These are phyloP conservation scores for Eustoma russellianum DNA, from an alignment of 257 asterid genomes.

Conservation along the genomic window DNA sequence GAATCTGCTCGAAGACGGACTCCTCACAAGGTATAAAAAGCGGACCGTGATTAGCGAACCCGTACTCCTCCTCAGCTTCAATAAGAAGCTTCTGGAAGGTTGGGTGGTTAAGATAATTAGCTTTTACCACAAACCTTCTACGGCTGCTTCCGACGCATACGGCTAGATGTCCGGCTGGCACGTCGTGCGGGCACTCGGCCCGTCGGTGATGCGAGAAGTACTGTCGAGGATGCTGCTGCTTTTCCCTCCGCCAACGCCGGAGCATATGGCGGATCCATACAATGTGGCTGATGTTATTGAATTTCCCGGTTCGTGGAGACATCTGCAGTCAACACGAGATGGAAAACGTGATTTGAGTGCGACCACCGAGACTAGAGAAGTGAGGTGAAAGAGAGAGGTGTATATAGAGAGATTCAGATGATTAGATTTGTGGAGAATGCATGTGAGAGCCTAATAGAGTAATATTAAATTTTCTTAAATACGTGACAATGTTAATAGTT, in stretches of 20 bases:
- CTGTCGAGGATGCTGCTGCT: conserved; percentile 19
- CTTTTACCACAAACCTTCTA: conserved; percentile 58
- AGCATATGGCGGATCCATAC: conserved; percentile 70
- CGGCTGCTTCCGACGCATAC: conserved; percentile 46
- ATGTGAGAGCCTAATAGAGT: conserved; percentile 5
- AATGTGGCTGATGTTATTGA: conserved; percentile 45
- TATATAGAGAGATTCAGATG: not conserved
- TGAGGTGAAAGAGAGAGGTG: not conserved
- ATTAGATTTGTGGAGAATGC: conserved; percentile 8
- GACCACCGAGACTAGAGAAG: conserved; percentile 5
- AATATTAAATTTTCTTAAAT: not conserved
- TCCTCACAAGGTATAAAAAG: conserved; percentile 74
- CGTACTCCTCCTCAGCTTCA: conserved; percentile 79
- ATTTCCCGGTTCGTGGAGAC: conserved; percentile 24
- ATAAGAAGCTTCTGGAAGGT: conserved; percentile 43
- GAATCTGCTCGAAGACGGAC: conserved; percentile 53
- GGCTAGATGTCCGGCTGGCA: conserved; percentile 81
- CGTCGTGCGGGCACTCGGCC: conserved; percentile 41
- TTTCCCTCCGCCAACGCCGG: conserved; percentile 54
- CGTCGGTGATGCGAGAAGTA: conserved; percentile 6
- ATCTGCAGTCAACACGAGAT: not conserved
- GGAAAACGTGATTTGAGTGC: not conserved
- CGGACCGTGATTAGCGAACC: conserved; percentile 55
- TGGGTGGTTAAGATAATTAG: conserved; percentile 68
- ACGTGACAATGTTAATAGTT: too few species aligned